Evolutionary conservation across 164 flowering plant species (phyloP).

Genomic region (Tinospora cordifolia): DNA sequence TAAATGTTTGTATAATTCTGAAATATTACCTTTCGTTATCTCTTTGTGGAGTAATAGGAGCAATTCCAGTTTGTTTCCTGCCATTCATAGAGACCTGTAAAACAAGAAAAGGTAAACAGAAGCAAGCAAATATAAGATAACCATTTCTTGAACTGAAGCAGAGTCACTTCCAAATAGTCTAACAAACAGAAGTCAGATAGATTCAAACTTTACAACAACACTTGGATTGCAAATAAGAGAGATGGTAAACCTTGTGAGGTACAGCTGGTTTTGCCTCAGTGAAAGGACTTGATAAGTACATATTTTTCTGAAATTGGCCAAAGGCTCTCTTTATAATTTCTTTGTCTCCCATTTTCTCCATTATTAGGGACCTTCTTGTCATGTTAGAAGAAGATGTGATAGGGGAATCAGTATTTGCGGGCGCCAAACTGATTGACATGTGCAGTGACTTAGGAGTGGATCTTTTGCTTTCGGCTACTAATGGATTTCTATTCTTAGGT

Average conservation of each 20-base stretch:
- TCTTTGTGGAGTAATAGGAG: conserved; percentile 24
- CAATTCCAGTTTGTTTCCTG: conserved; percentile 26
- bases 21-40: conserved; percentile 52
- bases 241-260: conserved; percentile 39
- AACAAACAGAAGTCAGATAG: neutral
- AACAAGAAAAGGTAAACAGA: conserved; percentile 4
- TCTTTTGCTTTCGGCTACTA: conserved; percentile 27
- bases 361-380: conserved; percentile 52
- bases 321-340: conserved; percentile 86
- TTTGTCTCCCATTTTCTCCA: conserved; percentile 92
- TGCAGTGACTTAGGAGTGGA: conserved; percentile 42
- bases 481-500: conserved; percentile 23
- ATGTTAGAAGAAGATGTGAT: conserved; percentile 19
- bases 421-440: conserved; percentile 43
- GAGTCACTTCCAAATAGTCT: neutral
- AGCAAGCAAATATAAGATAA: neutral
- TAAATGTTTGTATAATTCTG: neutral
- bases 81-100: conserved; percentile 35
- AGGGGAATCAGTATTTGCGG: conserved; percentile 27
- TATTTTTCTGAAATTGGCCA: conserved; percentile 56
- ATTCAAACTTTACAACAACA: neutral
- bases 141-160: neutral
- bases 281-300: conserved; percentile 27
- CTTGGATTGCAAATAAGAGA: neutral
- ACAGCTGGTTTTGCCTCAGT: conserved; percentile 22